phyloP scores from a whole-genome alignment of 1,139 yeast species.

The Suhomyces coccinellae region DNA sequence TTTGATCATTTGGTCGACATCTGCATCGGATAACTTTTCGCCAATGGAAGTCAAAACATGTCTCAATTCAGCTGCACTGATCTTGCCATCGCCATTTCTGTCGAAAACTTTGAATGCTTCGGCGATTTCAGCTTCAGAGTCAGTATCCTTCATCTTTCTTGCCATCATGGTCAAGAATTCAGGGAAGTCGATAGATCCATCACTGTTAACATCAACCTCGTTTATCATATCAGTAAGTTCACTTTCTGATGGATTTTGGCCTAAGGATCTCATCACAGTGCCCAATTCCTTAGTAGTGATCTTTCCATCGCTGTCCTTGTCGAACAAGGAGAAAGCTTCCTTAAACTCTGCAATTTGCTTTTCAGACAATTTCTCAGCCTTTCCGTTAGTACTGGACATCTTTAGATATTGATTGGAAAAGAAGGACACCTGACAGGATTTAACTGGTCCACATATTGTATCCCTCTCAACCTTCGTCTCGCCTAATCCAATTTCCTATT shows the following conservation, averaged over 20 bases:
- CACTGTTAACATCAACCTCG: constrained; percentile 94
- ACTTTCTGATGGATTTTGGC: constrained; percentile 94
- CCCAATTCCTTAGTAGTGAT: constrained; percentile 96
- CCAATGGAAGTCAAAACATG: constrained; percentile 62
- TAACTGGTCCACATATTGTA: neutral
- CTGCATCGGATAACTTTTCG: constrained; percentile 86
- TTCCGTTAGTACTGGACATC: constrained; percentile 18
- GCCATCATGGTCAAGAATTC: constrained; percentile 86
- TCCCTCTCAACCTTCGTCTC: neutral
- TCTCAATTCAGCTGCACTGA: constrained; percentile 93
- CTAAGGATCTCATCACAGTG: constrained; percentile 96
- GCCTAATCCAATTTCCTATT: constrained; percentile 3
- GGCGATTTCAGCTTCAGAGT: constrained; percentile 92
- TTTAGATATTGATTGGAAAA: neutral
- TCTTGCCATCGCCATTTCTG: constrained; percentile 94
- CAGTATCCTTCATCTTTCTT: constrained; percentile 94
- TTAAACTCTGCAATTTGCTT: constrained; percentile 96
- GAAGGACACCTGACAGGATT: neutral
- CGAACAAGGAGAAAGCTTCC: constrained; percentile 95
- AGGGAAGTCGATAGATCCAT: constrained; percentile 91
- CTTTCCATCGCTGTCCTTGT: constrained; percentile 93
- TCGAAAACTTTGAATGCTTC: constrained; percentile 97
- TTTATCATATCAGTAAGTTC: constrained; percentile 95
- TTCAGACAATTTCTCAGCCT: constrained; percentile 87
- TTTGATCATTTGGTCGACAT: constrained; percentile 93